A percentile compares a stretch with the other conserved stretches of the same genome.
Conservation (phyloP, 2,329 filamentous ascomycete genomes). For the Botrytis elliptica region DNA sequence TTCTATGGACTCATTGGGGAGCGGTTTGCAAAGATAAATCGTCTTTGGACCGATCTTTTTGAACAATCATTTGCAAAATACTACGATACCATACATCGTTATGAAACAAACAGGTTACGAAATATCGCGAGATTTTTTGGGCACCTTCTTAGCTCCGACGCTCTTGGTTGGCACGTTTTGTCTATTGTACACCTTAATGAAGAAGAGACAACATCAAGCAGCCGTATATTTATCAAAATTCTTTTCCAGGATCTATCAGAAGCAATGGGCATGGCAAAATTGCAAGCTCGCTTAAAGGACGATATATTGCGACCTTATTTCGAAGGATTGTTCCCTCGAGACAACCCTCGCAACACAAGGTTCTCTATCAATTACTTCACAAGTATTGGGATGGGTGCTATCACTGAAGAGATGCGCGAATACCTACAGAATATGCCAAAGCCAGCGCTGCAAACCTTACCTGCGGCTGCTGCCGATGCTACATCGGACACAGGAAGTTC, state of each 20-base stretch:
- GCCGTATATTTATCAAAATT: constrained; percentile 98
- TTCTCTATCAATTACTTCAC: constrained; percentile 99
- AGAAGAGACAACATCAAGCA: constrained; percentile 94
- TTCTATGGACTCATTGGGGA: constrained; percentile 95
- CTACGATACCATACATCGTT: constrained; percentile 96
- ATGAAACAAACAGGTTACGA: constrained; percentile 90
- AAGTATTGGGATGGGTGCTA: constrained; percentile 89
- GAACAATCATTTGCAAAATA: constrained; percentile 88
- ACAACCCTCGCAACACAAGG: constrained; percentile 84
- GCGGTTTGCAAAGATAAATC: constrained; percentile 92
- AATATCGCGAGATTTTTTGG: constrained; percentile 96
- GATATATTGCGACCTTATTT: constrained; percentile 76
- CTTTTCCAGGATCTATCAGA: constrained; percentile 90
- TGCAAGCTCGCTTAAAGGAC: constrained; percentile 75
- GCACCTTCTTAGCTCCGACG: constrained; percentile 82
- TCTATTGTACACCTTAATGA: constrained; percentile 87
- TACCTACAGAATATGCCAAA: constrained; percentile 87
- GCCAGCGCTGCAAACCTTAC: constrained; percentile 69
- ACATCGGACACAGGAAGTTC: constrained; percentile 65
- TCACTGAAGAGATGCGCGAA: constrained; percentile 95
- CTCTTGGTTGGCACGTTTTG: constrained; percentile 88
- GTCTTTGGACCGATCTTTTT: constrained; percentile 90
- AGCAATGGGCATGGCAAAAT: constrained; percentile 77
- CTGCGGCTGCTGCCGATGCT: constrained; percentile 49
- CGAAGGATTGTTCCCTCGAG: constrained; percentile 83